Evolutionary conservation across 257 asterid species (phyloP).

Genomic region (Verbena officinalis): DNA sequence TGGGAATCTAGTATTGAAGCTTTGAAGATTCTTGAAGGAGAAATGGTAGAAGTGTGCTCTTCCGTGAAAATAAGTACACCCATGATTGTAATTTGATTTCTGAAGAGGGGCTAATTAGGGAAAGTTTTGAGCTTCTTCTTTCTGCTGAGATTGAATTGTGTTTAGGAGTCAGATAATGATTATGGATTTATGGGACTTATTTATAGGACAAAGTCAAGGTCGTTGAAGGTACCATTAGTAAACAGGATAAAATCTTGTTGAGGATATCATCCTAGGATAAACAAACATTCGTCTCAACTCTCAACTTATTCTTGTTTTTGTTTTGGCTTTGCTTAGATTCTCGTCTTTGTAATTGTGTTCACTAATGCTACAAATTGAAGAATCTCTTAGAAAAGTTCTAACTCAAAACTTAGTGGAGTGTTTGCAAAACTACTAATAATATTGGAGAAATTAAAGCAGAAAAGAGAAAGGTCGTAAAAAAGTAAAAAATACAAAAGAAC

Average conservation of each 20-base stretch:
- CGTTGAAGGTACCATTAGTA: not conserved
- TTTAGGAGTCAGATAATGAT: too few species aligned
- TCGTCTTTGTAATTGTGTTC: not conserved
- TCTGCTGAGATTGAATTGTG: not conserved
- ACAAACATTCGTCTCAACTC: too few species aligned
- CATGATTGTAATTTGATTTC: not conserved
- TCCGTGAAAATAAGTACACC: slow-evolving; percentile 11
- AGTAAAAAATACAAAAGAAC: too few species aligned
- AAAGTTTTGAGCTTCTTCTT: not conserved
- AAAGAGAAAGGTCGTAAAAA: too few species aligned
- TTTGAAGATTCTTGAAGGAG: slow-evolving; percentile 17
- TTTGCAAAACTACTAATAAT: too few species aligned
- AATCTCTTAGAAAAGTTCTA: too few species aligned
- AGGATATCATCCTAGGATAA: not conserved
- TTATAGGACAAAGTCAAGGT: not conserved
- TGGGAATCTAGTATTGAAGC: slow-evolving; percentile 23
- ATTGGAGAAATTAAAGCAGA: too few species aligned
- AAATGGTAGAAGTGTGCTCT: not conserved
- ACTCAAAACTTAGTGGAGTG: too few species aligned
- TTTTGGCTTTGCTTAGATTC: not conserved
- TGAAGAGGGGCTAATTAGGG: not conserved
- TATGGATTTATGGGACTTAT: not conserved
- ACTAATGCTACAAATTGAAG: not conserved
- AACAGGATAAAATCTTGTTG: not conserved
- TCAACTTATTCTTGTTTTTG: slow-evolving; percentile 8